Evolutionary conservation across 108 stramenopile species (phyloP), one percentile per base, ranked within the genome.

Genomic region (Cyclostephanos tholiformis): DNA sequence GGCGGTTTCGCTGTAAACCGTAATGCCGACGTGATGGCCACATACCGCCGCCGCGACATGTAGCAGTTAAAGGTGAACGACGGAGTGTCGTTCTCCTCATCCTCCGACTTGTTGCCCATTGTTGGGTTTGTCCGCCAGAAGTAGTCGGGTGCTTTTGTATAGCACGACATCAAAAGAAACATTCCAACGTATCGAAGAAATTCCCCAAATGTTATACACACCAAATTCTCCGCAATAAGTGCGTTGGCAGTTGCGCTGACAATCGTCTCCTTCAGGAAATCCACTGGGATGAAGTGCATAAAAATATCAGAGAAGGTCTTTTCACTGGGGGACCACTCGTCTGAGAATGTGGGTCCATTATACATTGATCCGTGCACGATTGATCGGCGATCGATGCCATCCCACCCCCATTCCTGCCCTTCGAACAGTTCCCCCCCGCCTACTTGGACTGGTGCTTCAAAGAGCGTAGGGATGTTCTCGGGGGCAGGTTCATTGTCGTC

Each of bases 161-260:
- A 25, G 69, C 63, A 61, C 10, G 48, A 22, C 70, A 78, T 71
- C 8, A 72, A 36, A 6, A 78, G 55, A 63, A 62, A 78, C 38
- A 78, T 14, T 7, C 77, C 77, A 49, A 78, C 22, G 43, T 30
- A 72, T 36, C 70, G 61, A 0, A 65, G 38, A 25, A 78, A 68
- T 29, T 71, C 77, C 32, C 71, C 63, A 6, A 36, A 2, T 32
- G 30, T 19, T 7, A 20, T 20, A 9, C 32, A 13, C 30, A 19
- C 32, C 5, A 12, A 1, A 61, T 9, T n/a, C 5, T 4, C 32
- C 36, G 30, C 27, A 3, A 61, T 8, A 32, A 61, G 13, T 0
- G 29, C 60, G 2, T 7, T 19, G 27, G 2, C 17, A 1, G 29
- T 61, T 6, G 25, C 22, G 6, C 9, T 20, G 14, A 61, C n/a